phyloP scores from a whole-genome alignment of 495 filamentous ascomycete genomes.

The Lindgomyces ingoldianus region DNA sequence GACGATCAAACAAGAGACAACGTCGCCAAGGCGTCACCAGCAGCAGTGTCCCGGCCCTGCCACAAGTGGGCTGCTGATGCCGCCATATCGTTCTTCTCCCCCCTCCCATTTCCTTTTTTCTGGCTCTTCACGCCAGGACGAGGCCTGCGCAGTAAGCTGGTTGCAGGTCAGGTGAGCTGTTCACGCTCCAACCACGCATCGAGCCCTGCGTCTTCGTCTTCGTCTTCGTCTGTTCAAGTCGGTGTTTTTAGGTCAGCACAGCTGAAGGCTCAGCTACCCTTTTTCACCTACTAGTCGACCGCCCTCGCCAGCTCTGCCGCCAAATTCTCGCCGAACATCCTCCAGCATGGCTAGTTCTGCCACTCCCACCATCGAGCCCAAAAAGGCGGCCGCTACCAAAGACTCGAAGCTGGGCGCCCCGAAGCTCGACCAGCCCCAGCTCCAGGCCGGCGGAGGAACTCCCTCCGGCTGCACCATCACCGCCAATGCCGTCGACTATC shows the following conservation, averaged over 20 bases:
- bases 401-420: slow-evolving; percentile 24
- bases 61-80: background rate
- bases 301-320: background rate
- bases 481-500: slow-evolving; percentile 16
- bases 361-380: background rate
- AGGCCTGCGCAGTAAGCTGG: slow-evolving; percentile 7
- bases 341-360: background rate
- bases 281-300: background rate
- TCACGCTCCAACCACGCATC: background rate
- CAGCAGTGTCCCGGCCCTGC: slow-evolving; percentile 8
- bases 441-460: slow-evolving; percentile 36
- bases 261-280: background rate
- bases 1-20: slow-evolving; percentile 18
- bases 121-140: background rate
- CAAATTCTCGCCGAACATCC: background rate
- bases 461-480: slow-evolving; percentile 15
- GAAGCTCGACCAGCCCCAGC: slow-evolving; percentile 33
- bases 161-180: background rate
- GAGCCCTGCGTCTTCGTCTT: background rate
- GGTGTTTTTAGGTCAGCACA: background rate
- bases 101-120: background rate
- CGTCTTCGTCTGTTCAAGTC: too few species aligned
- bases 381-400: background rate
- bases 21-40: background rate
- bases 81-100: background rate